Evolutionary conservation across 495 filamentous ascomycete species (phyloP).

Genomic region (Trichoderma orchidacearum): DNA sequence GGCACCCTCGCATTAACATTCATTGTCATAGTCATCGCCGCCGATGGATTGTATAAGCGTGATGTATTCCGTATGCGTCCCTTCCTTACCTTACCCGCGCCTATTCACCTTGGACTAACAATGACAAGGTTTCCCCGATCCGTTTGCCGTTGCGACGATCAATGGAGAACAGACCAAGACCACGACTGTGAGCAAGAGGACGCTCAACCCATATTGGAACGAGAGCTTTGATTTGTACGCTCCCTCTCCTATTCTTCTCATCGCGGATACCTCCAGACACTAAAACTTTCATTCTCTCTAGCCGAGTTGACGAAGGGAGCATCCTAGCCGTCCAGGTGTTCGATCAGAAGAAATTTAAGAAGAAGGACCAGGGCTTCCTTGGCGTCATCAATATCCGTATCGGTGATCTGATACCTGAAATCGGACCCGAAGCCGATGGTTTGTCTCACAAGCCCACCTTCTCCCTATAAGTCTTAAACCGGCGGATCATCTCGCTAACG

Average conservation of each 20-base stretch:
- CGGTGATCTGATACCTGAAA: conserved; percentile 71
- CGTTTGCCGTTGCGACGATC: conserved; percentile 93
- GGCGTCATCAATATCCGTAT: conserved; percentile 95
- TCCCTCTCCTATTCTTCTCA: conserved; percentile 3
- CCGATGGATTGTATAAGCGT: conserved; percentile 94
- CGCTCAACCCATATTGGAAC: conserved; percentile 98
- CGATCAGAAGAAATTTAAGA: conserved; percentile 99
- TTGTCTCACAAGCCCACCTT: conserved; percentile 18
- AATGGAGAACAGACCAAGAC: conserved; percentile 95
- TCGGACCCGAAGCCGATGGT: conserved; percentile 87
- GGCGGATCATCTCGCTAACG: neutral
- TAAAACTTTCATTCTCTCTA: conserved; percentile 25
- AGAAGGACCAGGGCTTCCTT: conserved; percentile 98
- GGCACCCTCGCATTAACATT: conserved; percentile 1
- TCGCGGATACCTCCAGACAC: neutral
- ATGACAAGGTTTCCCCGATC: conserved; percentile 81
- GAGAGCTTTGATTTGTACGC: conserved; percentile 92
- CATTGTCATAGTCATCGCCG: conserved; percentile 70
- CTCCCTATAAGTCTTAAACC: neutral
- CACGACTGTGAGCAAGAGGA: conserved; percentile 90
- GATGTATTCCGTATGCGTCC: conserved; percentile 84
- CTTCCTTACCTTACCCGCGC: conserved; percentile 2
- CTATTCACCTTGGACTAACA: conserved; percentile 1
- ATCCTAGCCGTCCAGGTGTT: conserved; percentile 97
- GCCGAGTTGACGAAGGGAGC: conserved; percentile 79